Evolutionary conservation across 164 flowering plant genomes (phyloP), one percentile per base, ranked within the genome.

Genomic region (Stephania yunnanensis): DNA sequence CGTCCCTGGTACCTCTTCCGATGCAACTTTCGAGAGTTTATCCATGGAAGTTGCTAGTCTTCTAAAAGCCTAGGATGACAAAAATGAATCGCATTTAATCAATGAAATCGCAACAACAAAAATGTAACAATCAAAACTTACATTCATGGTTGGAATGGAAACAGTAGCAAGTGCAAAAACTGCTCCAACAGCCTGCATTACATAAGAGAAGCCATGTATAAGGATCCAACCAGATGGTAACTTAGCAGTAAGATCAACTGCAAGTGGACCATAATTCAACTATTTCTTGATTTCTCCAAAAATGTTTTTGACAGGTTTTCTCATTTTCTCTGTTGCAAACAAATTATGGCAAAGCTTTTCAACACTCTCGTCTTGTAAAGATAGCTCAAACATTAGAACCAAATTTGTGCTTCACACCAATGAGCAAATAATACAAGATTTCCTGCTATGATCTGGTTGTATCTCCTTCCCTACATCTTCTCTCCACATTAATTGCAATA

Each of bases 1-100:
- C 50, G 84, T 79, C 69, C 81, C 84, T 7, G 81, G 84, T 64
- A 82, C 78, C 67, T 82, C 84, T 74, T 82, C 81, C n/a, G 74
- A 76, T 42, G 71, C 80, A 19, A 82, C 84, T 69, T 82, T 77
- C n/a, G 78, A 78, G 36, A 82, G 71, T 67, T 77, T 74, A 70
- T 74, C 77, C 81, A 74, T 61, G 10, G 83, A 78, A 52, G 74
- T 74, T 30, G 78, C 73, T 50, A 82, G 70, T 71, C 58, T 77
- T 74, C 78, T 76, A 50, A 82, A 74, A 29, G 81, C 75, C 84
- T 82, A 15, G 46, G 46, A 46, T 67, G 20, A 17, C 72, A n/a
- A 19, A 64, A 46, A 44, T 66, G 44, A 22, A 46, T 19, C 69
- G 45, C 46, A 61, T 25, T 15, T 72, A 68, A 52, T 64, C n/a